Evolutionary conservation across 441 rosid genomes (phyloP), one percentile per base, ranked within the genome.

Genomic region (Syzygium malaccense): DNA sequence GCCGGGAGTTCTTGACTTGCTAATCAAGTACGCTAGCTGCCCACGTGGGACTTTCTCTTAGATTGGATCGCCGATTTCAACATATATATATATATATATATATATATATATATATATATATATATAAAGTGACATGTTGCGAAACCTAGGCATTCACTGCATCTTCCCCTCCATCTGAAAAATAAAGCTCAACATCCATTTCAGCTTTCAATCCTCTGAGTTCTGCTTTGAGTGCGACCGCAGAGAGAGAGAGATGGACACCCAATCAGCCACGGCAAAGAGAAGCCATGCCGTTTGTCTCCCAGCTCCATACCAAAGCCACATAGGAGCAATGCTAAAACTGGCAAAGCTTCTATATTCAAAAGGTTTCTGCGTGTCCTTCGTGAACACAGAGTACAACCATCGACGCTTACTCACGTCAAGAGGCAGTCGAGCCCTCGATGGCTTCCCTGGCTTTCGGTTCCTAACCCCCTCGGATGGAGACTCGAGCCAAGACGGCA

Each of bases 331-430:
- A 4, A 85, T 88, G 89, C 62, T 88, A 23, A 88, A 62, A 58
- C 87, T 88, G 7, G 87, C 87, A 7, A 88, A 62, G 71, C 89
- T 88, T 64, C 87, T 84, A 79, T 84, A 88, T 57, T 58, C 68
- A 9, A 25, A n/a, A 71, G 89, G 89, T 55, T 64, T 48, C 84
- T 41, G 26, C 48, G n/a, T 85, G 55, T 51, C 89, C 14, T 88
- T 84, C 68, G 87, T 85, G 68, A 88, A 85, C 68, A 85, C 89
- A 19, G 87, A 88, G 66, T 55, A 30, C 87, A 88, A 85, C 71
- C 89, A 88, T 56, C 30, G 85, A 33, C 84, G 87, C 45, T 28
- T 88, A 60, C 87, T 88, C 54, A 53, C 64, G 53, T 55, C 79
- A 14, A 80, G 33, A 49, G 86, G 78, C 53, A 32, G 28, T 11